A percentile compares a stretch with the other conserved stretches of the same genome.
Evolutionary conservation across 2,329 filamentous ascomycete species (phyloP).

Genomic region (Aureobasidium subglaciale): DNA sequence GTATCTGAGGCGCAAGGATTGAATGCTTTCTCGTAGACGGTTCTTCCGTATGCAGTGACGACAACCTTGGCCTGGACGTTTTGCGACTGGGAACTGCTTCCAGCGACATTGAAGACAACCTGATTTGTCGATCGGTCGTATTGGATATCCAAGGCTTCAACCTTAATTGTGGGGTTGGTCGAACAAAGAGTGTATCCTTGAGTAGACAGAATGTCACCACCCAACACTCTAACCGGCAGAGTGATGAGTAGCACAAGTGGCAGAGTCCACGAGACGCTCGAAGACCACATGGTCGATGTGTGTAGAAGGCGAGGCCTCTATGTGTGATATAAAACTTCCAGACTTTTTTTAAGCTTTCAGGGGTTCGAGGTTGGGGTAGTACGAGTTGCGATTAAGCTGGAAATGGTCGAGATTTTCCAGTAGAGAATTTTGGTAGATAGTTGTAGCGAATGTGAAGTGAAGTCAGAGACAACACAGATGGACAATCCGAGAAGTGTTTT

Average conservation of each 20-base stretch:
- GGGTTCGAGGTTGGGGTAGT: background rate
- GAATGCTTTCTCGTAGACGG: constrained; percentile 73
- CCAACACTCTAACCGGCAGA: constrained; percentile 47
- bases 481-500: constrained; percentile 1
- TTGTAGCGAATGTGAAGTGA: constrained; percentile 9
- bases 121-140: constrained; percentile 70
- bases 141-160: constrained; percentile 66
- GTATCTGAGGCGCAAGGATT: constrained; percentile 69
- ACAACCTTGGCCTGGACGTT: constrained; percentile 72
- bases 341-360: constrained; percentile 1
- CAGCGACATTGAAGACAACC: constrained; percentile 75
- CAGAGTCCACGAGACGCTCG: constrained; percentile 20
- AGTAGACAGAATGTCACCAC: constrained; percentile 68
- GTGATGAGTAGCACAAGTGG: constrained; percentile 26
- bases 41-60: constrained; percentile 75
- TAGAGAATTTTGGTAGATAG: background rate
- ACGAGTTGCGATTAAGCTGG: background rate
- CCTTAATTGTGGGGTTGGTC: constrained; percentile 53
- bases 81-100: constrained; percentile 63
- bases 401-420: background rate
- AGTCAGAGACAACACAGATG: constrained; percentile 1
- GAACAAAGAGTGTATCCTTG: constrained; percentile 71
- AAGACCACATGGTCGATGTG: constrained; percentile 24
- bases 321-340: background rate
- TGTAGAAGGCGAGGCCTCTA: background rate